These are phyloP conservation scores for Trypethelium eluteriae DNA, from an alignment of 495 filamentous ascomycete species.

Conservation along the genomic window DNA sequence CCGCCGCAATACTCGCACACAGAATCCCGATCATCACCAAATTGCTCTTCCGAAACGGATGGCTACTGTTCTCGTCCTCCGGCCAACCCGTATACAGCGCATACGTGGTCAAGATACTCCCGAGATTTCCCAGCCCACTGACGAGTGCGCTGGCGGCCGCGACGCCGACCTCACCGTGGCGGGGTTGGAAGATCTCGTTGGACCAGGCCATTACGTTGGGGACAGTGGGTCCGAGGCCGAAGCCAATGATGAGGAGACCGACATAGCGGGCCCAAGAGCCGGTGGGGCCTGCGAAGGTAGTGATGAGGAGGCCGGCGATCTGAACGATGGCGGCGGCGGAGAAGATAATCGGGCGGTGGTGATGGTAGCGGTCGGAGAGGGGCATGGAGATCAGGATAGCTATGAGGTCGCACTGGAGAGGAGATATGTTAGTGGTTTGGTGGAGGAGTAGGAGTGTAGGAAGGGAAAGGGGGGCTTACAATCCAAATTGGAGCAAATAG, in stretches of 20 bases:
- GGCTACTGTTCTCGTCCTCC: constrained; percentile 59
- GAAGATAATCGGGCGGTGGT: constrained; percentile 77
- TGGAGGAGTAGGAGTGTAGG: constrained; percentile 20
- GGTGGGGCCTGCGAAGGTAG: constrained; percentile 60
- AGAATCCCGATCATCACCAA: constrained; percentile 83
- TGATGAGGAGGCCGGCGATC: constrained; percentile 71
- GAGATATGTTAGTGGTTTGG: background rate
- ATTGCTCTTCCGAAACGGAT: constrained; percentile 76
- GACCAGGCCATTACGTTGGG: constrained; percentile 93
- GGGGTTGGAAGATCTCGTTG: constrained; percentile 78
- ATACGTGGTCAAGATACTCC: constrained; percentile 79
- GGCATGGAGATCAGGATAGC: constrained; percentile 82
- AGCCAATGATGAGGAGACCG: constrained; percentile 82
- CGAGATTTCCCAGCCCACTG: constrained; percentile 76
- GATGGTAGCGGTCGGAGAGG: constrained; percentile 79
- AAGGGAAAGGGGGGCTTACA: constrained; percentile 41
- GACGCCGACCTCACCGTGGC: constrained; percentile 85
- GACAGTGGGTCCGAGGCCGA: constrained; percentile 84
- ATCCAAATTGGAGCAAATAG: constrained; percentile 89
- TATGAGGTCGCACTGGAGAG: constrained; percentile 63
- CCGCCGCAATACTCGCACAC: constrained; percentile 56
- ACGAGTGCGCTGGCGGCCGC: constrained; percentile 82
- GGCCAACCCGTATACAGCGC: constrained; percentile 82
- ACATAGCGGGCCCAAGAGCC: constrained; percentile 81
- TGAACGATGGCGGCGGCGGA: constrained; percentile 64